A percentile compares a stretch with the other conserved stretches of the same genome.
These are phyloP conservation scores for Pterocarpus macrocarpus DNA, from an alignment of 306 rosid genomes.

Conservation along the genomic window DNA sequence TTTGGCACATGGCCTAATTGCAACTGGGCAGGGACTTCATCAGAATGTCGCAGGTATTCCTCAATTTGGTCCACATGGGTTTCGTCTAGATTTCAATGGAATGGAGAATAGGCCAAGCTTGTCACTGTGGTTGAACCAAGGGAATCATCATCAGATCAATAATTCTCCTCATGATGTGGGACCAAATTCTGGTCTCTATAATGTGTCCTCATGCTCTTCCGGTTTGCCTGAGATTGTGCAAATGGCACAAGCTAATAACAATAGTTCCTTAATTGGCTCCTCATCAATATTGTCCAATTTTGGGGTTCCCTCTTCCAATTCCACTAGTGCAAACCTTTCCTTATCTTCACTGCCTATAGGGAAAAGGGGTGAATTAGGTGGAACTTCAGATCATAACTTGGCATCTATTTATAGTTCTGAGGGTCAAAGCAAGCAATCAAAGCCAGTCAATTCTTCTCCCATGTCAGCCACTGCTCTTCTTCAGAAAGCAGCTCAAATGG, in stretches of 20 bases:
- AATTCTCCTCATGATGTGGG: conserved; percentile 43
- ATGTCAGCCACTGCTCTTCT: conserved; percentile 83
- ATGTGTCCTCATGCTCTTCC: conserved; percentile 43
- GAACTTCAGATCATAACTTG: conserved; percentile 25
- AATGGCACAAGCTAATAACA: conserved; percentile 51
- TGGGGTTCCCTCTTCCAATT: conserved; percentile 51
- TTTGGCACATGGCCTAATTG: conserved; percentile 47
- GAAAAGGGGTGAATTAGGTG: conserved; percentile 52
- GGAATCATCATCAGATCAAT: conserved; percentile 47
- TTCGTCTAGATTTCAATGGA: conserved; percentile 50
- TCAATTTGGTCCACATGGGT: conserved; percentile 53
- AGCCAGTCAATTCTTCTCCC: conserved; percentile 53
- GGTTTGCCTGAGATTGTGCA: conserved; percentile 67
- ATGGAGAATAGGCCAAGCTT: conserved; percentile 68
- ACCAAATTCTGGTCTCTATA: conserved; percentile 50
- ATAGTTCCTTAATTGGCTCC: conserved; percentile 56
- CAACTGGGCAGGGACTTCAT: neutral
- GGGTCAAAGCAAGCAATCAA: conserved; percentile 41
- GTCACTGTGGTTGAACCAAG: conserved; percentile 80
- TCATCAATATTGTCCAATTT: conserved; percentile 53
- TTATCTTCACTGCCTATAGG: conserved; percentile 54
- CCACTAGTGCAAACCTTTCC: conserved; percentile 59
- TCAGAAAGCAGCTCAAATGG: conserved; percentile 76
- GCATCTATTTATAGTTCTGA: conserved; percentile 37
- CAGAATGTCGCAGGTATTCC: conserved; percentile 53